These are phyloP conservation scores for Myxozyma neglecta DNA, from an alignment of 805 yeast species.

Conservation along the genomic window DNA sequence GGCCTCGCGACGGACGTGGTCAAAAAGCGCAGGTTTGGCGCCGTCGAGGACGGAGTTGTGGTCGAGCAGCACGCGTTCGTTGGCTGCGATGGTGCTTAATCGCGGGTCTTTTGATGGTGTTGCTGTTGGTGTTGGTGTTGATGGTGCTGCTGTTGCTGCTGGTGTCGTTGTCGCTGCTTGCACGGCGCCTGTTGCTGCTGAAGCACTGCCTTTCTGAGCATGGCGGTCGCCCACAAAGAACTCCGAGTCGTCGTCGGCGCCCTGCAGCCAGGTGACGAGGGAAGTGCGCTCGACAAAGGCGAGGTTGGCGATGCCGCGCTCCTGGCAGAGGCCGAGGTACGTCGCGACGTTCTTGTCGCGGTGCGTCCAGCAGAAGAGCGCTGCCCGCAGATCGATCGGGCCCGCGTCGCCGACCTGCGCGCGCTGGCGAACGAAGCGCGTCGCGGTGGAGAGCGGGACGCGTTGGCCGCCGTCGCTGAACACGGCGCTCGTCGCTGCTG, in stretches of 20 bases:
- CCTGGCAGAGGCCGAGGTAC: conserved; percentile 71
- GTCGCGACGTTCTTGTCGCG: conserved; percentile 76
- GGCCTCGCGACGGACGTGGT: conserved; percentile 41
- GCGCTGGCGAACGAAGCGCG: conserved; percentile 57
- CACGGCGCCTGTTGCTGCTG: too few species aligned
- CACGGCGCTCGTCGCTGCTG: conserved; percentile 40
- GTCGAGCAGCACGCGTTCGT: conserved; percentile 48
- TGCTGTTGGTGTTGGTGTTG: not conserved
- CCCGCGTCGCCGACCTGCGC: conserved; percentile 40
- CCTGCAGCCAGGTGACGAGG: conserved; percentile 76
- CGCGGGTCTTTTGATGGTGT: conserved; percentile 49
- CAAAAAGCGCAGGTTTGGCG: conserved; percentile 38
- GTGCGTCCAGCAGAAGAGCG: conserved; percentile 75
- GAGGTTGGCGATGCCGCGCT: conserved; percentile 62
- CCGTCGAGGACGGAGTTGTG: conserved; percentile 47
- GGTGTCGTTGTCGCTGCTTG: too few species aligned
- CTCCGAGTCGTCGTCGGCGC: conserved; percentile 49
- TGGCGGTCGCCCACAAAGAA: conserved; percentile 15
- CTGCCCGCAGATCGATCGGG: conserved; percentile 51
- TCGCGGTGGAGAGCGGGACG: conserved; percentile 47
- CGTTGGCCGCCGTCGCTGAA: conserved; percentile 34
- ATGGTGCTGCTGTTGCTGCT: not conserved
- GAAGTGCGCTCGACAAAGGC: conserved; percentile 85
- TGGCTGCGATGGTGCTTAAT: conserved; percentile 47
- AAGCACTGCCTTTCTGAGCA: not conserved